A percentile compares a stretch with the other conserved stretches of the same genome.
These are phyloP conservation scores for Aspergillus mulundensis DNA, from an alignment of 495 filamentous ascomycete species.

Conservation along the genomic window DNA sequence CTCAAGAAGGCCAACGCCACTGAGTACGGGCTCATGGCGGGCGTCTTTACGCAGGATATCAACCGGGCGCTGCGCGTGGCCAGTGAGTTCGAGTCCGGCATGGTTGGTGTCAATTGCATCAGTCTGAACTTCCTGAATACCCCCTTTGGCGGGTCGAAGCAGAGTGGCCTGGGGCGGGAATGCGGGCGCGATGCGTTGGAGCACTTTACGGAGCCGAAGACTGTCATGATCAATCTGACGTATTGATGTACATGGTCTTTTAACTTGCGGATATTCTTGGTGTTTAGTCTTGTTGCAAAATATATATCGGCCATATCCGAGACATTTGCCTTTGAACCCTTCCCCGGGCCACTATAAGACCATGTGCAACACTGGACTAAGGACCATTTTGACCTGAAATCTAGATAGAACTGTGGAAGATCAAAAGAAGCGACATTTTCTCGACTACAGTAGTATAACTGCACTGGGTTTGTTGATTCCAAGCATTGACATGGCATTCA, in stretches of 20 bases:
- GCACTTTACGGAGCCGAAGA: conserved; percentile 14
- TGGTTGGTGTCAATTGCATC: conserved; percentile 47
- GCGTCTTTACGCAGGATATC: conserved; percentile 44
- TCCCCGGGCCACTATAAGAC: too few species aligned
- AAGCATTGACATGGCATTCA: too few species aligned
- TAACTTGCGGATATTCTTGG: too few species aligned
- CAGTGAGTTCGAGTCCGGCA: conserved; percentile 33
- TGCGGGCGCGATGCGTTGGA: conserved; percentile 69
- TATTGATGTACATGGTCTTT: background rate
- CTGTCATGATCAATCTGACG: conserved; percentile 40
- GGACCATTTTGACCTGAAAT: too few species aligned
- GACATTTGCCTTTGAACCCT: too few species aligned
- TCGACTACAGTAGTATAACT: too few species aligned
- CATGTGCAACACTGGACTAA: too few species aligned
- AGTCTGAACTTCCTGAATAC: conserved; percentile 20
- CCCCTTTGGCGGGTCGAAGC: conserved; percentile 51
- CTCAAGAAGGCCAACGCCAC: background rate
- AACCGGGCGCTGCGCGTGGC: conserved; percentile 41
- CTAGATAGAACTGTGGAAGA: too few species aligned
- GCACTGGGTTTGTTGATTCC: too few species aligned
- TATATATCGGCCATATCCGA: too few species aligned
- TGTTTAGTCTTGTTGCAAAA: too few species aligned
- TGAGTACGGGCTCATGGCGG: conserved; percentile 28
- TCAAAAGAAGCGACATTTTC: too few species aligned
- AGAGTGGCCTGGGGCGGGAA: conserved; percentile 56